Conservation (phyloP, 2,329 filamentous ascomycete genomes). For the Aureobasidium sp. region DNA sequence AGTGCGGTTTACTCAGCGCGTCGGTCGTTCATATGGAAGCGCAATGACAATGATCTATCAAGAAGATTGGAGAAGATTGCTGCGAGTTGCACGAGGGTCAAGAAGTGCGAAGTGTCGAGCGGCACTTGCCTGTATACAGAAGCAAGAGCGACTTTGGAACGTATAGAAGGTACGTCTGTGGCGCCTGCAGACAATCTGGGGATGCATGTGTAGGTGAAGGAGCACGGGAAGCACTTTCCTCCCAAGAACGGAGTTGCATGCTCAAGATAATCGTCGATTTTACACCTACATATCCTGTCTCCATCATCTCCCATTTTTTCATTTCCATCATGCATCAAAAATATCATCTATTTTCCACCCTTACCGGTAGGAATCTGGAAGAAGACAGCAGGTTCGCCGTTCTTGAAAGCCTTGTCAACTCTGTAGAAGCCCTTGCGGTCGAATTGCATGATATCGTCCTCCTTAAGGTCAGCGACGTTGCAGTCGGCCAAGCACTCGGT, state of each 20-base stretch:
- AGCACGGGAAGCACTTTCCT: background rate
- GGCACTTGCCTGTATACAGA: background rate
- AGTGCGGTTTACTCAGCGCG: background rate
- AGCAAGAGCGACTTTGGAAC: background rate
- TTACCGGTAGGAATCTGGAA: constrained; percentile 67
- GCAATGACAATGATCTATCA: background rate
- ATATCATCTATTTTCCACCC: constrained; percentile 30
- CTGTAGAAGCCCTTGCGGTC: constrained; percentile 90
- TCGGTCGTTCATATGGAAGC: background rate
- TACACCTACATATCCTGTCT: background rate
- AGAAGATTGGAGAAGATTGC: background rate
- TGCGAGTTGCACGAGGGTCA: background rate
- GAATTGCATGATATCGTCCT: constrained; percentile 88
- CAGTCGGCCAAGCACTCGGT: constrained; percentile 72
- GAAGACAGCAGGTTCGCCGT: constrained; percentile 55
- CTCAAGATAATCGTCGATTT: background rate
- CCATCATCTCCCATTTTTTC: background rate
- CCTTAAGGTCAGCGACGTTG: constrained; percentile 71
- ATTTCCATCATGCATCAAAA: background rate
- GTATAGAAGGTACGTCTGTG: background rate
- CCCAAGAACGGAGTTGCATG: background rate
- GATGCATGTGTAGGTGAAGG: background rate
- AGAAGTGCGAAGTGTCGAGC: background rate
- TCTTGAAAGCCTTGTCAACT: constrained; percentile 59
- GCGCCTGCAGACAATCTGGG: background rate